Conservation (phyloP, 2,329 filamentous ascomycete species). For the Knufia fluminis region DNA sequence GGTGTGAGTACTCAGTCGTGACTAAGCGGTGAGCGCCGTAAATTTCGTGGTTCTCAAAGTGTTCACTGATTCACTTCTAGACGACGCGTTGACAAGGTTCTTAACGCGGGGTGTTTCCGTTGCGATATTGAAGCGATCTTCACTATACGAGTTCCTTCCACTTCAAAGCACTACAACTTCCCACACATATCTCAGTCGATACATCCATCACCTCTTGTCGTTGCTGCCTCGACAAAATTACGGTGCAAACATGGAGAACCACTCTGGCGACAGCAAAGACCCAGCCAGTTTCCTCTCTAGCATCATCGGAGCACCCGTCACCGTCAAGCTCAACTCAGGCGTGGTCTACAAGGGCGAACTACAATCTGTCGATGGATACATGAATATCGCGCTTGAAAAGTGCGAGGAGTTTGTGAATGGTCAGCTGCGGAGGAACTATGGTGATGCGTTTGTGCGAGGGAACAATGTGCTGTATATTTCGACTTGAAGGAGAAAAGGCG, state of each 20-base stretch:
- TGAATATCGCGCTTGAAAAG: slow-evolving; percentile 98
- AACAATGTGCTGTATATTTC: slow-evolving; percentile 57
- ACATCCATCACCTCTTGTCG: no score
- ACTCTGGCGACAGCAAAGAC: slow-evolving; percentile 55
- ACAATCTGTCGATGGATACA: slow-evolving; percentile 96
- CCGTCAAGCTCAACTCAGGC: slow-evolving; percentile 96
- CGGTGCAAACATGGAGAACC: slow-evolving; percentile 14
- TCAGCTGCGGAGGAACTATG: slow-evolving; percentile 70
- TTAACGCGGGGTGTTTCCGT: no score
- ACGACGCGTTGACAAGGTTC: no score
- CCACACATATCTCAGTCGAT: no score
- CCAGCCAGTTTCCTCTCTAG: slow-evolving; percentile 87
- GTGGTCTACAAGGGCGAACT: slow-evolving; percentile 96
- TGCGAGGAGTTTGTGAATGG: slow-evolving; percentile 87
- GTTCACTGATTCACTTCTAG: no score
- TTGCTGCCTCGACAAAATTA: not conserved
- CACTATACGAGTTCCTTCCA: no score
- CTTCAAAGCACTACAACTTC: no score
- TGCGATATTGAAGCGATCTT: no score
- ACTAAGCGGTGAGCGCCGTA: no score
- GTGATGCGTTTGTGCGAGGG: slow-evolving; percentile 88
- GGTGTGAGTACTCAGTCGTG: no score
- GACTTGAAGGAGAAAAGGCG: slow-evolving; percentile 13
- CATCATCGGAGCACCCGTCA: slow-evolving; percentile 88
- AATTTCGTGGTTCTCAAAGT: no score